Percentiles rank a stretch among this genome's conserved stretches.
These are phyloP conservation scores for Metroxylon sagu DNA, from an alignment of 176 grass and related monocot species.

Conservation along the genomic window DNA sequence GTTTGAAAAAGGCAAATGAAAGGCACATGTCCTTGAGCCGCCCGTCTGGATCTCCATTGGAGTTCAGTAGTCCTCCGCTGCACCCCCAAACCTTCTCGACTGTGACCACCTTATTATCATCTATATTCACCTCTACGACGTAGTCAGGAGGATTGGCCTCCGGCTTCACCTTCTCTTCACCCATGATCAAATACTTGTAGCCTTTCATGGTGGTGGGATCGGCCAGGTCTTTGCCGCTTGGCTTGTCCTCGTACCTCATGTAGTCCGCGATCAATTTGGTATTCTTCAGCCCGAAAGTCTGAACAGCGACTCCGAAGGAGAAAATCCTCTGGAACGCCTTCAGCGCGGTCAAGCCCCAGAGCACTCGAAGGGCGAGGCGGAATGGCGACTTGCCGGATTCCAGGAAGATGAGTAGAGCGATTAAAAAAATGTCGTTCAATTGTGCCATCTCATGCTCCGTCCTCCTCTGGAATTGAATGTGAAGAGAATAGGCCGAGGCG, in stretches of 20 bases:
- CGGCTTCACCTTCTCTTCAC: neutral
- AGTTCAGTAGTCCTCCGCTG: neutral
- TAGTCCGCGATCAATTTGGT: constrained; percentile 7
- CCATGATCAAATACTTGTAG: constrained; percentile 7
- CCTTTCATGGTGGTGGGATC: constrained; percentile 15
- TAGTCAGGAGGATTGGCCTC: neutral
- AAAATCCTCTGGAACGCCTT: too few species aligned
- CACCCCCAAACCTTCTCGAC: constrained; percentile 10
- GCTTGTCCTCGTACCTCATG: neutral
- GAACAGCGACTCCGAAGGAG: too few species aligned
- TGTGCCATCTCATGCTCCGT: too few species aligned
- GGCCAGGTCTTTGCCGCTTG: neutral
- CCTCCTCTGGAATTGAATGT: too few species aligned
- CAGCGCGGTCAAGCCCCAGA: too few species aligned
- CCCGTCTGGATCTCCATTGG: neutral
- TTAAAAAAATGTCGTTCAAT: too few species aligned
- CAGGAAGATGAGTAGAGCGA: too few species aligned
- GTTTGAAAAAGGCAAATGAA: constrained; percentile 24
- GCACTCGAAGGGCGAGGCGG: too few species aligned
- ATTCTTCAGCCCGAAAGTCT: neutral
- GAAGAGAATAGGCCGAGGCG: too few species aligned
- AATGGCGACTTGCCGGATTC: too few species aligned
- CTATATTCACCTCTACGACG: neutral
- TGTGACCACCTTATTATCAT: neutral
- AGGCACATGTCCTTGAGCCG: constrained; percentile 24